Base-by-base conservation (phyloP, 139 green algal species). In the Pleodorina starrii region DNA sequence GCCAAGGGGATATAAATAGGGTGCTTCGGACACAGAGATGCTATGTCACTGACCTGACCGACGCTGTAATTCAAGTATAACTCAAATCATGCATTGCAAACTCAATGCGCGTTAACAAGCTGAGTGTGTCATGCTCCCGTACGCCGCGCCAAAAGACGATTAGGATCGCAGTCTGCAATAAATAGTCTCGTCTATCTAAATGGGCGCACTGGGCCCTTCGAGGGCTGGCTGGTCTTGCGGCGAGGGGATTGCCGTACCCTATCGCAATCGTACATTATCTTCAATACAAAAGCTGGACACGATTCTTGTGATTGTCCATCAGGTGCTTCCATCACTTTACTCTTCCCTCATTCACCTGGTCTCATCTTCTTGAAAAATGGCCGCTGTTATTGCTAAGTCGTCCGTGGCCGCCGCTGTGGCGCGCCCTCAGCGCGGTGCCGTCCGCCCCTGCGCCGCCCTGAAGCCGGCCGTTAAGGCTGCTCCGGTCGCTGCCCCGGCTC, bases 401-500 rank as follows among this genome's bases (percentile, higher is more conserved):
- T 81, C 84, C 17, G 84, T 82, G 4, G 68, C 75, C 44, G 75
- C 84, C 29, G 66, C 54, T 0, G 63, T 90, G 50, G 75, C 19
- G 29, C 83, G 84, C 63, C 74, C 89, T 16, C 5, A 35, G 35
- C 72, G 89, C 57, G 25, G 3, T 29, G 36, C 36, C 46, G 80
- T 86, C 36, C 83, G 84, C 77, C 63, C 51, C n/a, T 43, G 80
- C 36, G 89, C 89, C 21, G 60, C 68, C 19, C 84, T 92, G 76
- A 88, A 88, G 75, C 76, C 89, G 36, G 72, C 79, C 73, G 82
- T 91, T 23, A 90, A 87, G 83, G 87, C 90, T 48, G 57, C 57
- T 12, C 76, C 84, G 38, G 66, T 85, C 77, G 93, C 94, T 38
- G 91, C 92, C 82, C 95, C 91, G 32, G 69, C 86, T 66, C 88